Evolutionary conservation across 164 flowering plant species (phyloP).

Genomic region (Tetracentron sinense): DNA sequence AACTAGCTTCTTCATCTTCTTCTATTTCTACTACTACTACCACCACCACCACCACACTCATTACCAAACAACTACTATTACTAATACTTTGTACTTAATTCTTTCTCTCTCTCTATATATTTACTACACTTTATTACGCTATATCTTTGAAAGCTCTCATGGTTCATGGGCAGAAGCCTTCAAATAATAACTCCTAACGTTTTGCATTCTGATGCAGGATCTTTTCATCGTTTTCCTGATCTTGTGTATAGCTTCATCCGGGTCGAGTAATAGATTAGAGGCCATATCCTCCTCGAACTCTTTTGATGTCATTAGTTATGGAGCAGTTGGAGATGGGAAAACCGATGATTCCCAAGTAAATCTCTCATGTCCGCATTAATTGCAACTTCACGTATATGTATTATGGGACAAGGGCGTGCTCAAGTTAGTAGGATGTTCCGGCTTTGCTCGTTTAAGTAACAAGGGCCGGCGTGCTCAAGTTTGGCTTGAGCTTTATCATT

Average conservation of each 20-base stretch:
- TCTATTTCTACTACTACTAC: too few species aligned
- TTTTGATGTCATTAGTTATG: constrained; percentile 1
- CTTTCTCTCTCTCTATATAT: too few species aligned
- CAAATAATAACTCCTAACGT: too few species aligned
- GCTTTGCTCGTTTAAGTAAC: too few species aligned
- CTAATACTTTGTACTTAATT: too few species aligned
- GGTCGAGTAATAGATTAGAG: background rate
- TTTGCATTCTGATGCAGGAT: background rate
- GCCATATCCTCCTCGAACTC: too few species aligned
- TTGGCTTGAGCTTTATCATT: too few species aligned
- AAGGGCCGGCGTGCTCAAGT: too few species aligned
- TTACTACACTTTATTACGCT: background rate
- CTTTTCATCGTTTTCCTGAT: background rate
- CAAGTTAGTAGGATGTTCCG: too few species aligned
- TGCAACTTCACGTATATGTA: background rate
- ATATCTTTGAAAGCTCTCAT: background rate
- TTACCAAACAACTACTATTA: too few species aligned
- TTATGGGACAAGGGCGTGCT: background rate
- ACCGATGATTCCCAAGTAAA: constrained; percentile 13
- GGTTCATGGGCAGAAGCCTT: background rate
- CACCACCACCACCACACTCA: too few species aligned
- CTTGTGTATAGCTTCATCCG: background rate
- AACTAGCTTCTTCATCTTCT: too few species aligned
- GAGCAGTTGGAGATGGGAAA: constrained; percentile 9
- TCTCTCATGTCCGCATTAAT: background rate